phyloP scores from a whole-genome alignment of 352 stramenopile species.

The Paralagenidium karlingii region DNA sequence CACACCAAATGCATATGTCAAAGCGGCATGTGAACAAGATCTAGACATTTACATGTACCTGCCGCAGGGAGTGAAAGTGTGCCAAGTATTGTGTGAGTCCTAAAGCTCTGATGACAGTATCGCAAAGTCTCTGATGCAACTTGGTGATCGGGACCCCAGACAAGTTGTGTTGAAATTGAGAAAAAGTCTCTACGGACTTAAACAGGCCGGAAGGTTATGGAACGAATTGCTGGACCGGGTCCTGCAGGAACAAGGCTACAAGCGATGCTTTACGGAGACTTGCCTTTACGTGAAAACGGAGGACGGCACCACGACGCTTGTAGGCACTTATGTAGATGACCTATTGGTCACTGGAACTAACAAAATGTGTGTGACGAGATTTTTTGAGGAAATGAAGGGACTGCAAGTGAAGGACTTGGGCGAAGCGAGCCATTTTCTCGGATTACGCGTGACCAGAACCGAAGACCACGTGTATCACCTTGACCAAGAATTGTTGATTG shows the following conservation, averaged over 20 bases:
- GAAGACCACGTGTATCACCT: background rate
- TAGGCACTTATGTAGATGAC: background rate
- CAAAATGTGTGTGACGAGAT: background rate
- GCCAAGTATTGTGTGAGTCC: too few relatives aligned
- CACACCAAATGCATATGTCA: background rate
- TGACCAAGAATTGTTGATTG: background rate
- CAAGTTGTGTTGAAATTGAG: constrained; percentile 10
- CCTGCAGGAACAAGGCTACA: background rate
- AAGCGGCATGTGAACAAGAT: too few relatives aligned
- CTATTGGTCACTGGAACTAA: background rate
- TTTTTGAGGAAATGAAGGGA: background rate
- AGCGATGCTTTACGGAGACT: background rate
- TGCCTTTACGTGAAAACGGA: background rate
- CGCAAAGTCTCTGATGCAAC: background rate
- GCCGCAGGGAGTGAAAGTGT: too few relatives aligned
- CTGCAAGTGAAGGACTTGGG: constrained; percentile 1
- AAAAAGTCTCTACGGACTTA: constrained; percentile 18
- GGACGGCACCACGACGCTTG: background rate
- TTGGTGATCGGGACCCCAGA: background rate
- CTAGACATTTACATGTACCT: too few relatives aligned
- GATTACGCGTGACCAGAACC: background rate
- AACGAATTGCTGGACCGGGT: constrained; percentile 1
- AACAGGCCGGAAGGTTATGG: constrained; percentile 12
- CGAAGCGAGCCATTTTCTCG: background rate
- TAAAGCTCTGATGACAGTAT: too few relatives aligned